phyloP scores from a whole-genome alignment of 371 early-diverging fungal genomes.

The Apophysomyces variabilis region DNA sequence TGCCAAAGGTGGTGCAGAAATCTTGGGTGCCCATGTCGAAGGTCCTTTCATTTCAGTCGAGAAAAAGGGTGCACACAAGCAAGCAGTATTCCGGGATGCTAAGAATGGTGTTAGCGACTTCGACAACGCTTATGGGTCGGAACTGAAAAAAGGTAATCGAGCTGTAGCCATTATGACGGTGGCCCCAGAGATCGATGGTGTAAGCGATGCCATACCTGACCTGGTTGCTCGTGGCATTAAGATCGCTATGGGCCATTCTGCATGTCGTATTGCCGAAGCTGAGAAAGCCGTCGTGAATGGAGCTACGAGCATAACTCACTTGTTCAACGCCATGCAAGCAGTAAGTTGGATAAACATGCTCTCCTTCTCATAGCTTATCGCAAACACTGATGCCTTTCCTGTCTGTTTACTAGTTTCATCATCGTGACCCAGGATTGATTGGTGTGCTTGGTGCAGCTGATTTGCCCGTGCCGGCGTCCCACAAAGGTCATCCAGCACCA shows the following conservation, averaged over 20 bases:
- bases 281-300: constrained; percentile 70
- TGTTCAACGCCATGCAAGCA: constrained; percentile 80
- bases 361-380: neutral
- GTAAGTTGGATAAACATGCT: constrained; percentile 19
- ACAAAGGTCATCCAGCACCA: constrained; percentile 34
- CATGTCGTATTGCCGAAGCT: constrained; percentile 66
- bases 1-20: constrained; percentile 66
- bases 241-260: constrained; percentile 75
- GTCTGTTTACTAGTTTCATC: constrained; percentile 64
- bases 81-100: constrained; percentile 66
- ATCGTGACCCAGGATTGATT: constrained; percentile 83
- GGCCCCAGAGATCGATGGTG: constrained; percentile 78
- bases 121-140: constrained; percentile 72
- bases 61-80: constrained; percentile 81
- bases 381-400: neutral
- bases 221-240: constrained; percentile 64
- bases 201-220: constrained; percentile 68
- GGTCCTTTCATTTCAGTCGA: constrained; percentile 73
- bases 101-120: constrained; percentile 72
- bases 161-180: constrained; percentile 72
- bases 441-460: constrained; percentile 71
- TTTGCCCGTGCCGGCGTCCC: constrained; percentile 33
- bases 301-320: constrained; percentile 70
- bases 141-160: constrained; percentile 30
- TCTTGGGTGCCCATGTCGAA: constrained; percentile 80